A percentile compares a stretch with the other conserved stretches of the same genome.
Evolutionary conservation across 2,329 filamentous ascomycete genomes (phyloP).

Genomic region (Atkinsonella hypoxylon): DNA sequence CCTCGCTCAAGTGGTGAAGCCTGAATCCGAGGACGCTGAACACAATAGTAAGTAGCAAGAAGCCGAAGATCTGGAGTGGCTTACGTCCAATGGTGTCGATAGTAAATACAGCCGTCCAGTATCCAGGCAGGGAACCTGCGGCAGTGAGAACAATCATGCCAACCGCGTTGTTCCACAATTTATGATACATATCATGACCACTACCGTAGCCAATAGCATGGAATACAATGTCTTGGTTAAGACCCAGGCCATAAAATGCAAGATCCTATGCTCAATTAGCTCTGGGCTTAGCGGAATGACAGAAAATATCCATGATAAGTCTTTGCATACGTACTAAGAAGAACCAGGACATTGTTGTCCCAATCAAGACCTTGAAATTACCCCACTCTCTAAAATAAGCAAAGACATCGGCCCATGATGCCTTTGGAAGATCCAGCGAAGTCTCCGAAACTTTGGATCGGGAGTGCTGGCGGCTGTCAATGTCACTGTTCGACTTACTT

Average conservation of each 20-base stretch:
- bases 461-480: constrained; percentile 35
- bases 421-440: constrained; percentile 51
- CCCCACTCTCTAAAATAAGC: constrained; percentile 57
- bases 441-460: constrained; percentile 39
- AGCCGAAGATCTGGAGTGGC: constrained; percentile 57
- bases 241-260: constrained; percentile 56
- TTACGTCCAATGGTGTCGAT: constrained; percentile 70
- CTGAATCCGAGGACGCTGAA: constrained; percentile 53
- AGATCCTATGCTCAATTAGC: constrained; percentile 36
- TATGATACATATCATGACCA: constrained; percentile 52
- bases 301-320: not conserved
- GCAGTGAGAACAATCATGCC: constrained; percentile 69
- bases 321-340: constrained; percentile 39
- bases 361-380: constrained; percentile 59
- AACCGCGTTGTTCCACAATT: constrained; percentile 59
- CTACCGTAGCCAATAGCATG: constrained; percentile 58
- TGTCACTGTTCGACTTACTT: constrained; percentile 33
- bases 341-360: constrained; percentile 73
- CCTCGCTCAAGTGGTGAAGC: constrained; percentile 35
- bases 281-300: not conserved
- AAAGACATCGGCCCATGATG: constrained; percentile 57
- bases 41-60: constrained; percentile 46
- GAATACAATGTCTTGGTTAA: constrained; percentile 67
- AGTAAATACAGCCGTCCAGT: constrained; percentile 63
- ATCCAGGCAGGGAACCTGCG: constrained; percentile 67